Evolutionary conservation across 2,329 filamentous ascomycete species (phyloP).

Genomic region (Fonsecaea multimorphosa): DNA sequence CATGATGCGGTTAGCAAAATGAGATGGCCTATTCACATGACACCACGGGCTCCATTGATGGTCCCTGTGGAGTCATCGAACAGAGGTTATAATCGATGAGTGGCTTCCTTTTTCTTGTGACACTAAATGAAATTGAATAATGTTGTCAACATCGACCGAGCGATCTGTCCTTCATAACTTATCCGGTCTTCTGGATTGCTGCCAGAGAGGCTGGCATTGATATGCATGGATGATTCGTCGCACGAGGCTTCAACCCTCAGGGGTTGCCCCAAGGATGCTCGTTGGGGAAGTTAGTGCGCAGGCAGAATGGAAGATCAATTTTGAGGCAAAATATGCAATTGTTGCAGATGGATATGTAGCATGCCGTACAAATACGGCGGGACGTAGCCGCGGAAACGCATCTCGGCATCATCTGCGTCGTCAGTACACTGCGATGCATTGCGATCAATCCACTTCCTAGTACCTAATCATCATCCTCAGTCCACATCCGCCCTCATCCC

Average conservation of each 20-base stretch:
- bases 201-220: neutral
- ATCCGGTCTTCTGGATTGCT: neutral
- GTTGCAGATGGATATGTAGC: neutral
- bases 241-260: constrained; percentile 10
- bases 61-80: constrained; percentile 13
- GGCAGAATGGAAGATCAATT: constrained; percentile 6
- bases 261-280: neutral
- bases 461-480: constrained; percentile 18
- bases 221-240: neutral
- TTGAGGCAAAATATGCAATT: neutral
- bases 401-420: constrained; percentile 14
- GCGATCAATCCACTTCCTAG: constrained; percentile 13
- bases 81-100: constrained; percentile 13
- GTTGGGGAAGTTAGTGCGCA: constrained; percentile 5
- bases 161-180: neutral
- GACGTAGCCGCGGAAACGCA: neutral
- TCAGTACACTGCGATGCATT: constrained; percentile 8
- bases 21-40: constrained; percentile 18
- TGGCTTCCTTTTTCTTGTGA: constrained; percentile 15
- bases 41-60: constrained; percentile 2
- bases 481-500: constrained; percentile 2
- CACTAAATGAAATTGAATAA: constrained; percentile 28
- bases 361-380: neutral
- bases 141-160: constrained; percentile 23
- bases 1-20: constrained; percentile 20